Base-by-base conservation (phyloP, 306 rosid genomes). In the Hippophae tibetana region DNA sequence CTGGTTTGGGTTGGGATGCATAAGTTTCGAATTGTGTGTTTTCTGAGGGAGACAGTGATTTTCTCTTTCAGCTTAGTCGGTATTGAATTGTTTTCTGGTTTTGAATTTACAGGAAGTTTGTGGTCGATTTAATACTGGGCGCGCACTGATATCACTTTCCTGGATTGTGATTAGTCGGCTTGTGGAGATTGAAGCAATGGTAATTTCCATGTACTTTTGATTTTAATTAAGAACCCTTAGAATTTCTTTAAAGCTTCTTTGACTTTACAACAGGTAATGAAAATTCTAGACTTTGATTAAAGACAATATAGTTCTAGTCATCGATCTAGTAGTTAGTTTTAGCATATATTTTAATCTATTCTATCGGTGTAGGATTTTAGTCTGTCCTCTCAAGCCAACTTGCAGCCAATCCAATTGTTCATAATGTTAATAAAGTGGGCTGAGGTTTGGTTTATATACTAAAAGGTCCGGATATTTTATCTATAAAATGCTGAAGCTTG, bases 111-210 rank as follows among this genome's bases (percentile, higher is more conserved):
- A 60, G 79, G 75, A 60, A 62, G 45, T 63, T 67, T 58, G 38
- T 61, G 40, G 5, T 31, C 4, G 38, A 50, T 42, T 47, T 45
- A 46, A 57, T 55, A 18, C 47, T 44, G 59, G 79, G 63, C 56
- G 75, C 61, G 76, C 76, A 73, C 94, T 86, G 86, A 82, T 80
- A 88, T 86, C 86, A 78, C 72, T 73, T 69, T 77, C 78, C 76
- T 80, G 82, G 88, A 49, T 76, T 74, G 75, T 76, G 42, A 67
- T 82, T 84, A 80, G 82, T 69, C 84, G 79, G 60, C 89, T 80
- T 66, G 86, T 77, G 66, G 86, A 81, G 76, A 65, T 76, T 64
- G 84, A 84, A 78, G 81, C 81, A 31, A 90, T 86, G 97, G 97
- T 86, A 69, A 73, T 47, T 27, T 9, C 25, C 56, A 61, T n/a